These are phyloP conservation scores for Tetrapyrgos nigripes DNA, from an alignment of 1,284 basidiomycete genomes.

Conservation along the genomic window DNA sequence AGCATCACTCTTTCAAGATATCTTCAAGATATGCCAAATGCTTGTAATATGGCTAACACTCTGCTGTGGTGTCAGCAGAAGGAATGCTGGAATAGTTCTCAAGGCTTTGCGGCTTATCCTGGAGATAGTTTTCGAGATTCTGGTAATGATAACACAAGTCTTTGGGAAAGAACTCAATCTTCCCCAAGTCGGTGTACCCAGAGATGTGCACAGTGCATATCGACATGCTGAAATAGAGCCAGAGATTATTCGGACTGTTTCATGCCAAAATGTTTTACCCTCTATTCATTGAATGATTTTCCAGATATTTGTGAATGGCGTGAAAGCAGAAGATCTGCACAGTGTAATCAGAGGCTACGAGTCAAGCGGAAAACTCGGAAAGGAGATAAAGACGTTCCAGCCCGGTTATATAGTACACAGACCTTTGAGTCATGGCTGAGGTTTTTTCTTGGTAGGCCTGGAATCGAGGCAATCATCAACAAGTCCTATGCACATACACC, in stretches of 20 bases:
- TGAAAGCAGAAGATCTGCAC: neutral
- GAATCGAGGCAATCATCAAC: neutral
- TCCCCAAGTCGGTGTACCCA: conserved; percentile 2
- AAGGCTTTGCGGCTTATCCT: neutral
- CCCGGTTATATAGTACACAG: neutral
- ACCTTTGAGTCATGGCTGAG: neutral
- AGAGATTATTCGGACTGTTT: conserved; percentile 24
- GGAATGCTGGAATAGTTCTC: neutral
- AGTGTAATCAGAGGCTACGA: neutral
- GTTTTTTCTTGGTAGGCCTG: neutral
- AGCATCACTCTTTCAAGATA: too few relatives aligned
- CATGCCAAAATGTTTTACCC: conserved; percentile 34
- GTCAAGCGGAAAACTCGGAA: neutral
- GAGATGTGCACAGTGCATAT: conserved; percentile 23
- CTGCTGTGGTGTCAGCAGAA: neutral
- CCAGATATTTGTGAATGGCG: neutral
- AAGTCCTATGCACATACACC: neutral
- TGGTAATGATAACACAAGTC: neutral
- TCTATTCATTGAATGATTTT: conserved; percentile 13
- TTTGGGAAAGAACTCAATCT: neutral
- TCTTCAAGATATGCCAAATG: neutral
- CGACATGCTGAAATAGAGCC: conserved; percentile 25
- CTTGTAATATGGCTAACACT: neutral
- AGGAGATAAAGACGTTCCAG: neutral
- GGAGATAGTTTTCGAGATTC: neutral